These are phyloP conservation scores for Schizosaccharomyces japonicus DNA, from an alignment of 805 yeast genomes.

Conservation along the genomic window DNA sequence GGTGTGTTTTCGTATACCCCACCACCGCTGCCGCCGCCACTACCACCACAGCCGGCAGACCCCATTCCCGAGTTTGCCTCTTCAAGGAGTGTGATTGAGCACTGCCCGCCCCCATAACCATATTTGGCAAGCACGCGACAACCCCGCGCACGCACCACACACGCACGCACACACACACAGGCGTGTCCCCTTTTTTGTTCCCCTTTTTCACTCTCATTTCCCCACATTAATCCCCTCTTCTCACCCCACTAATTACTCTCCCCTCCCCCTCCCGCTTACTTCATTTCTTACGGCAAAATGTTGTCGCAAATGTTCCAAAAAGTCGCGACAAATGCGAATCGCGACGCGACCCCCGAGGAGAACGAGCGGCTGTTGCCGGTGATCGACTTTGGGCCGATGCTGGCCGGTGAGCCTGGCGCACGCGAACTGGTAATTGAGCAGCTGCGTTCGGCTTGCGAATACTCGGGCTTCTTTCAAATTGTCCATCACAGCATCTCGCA, in stretches of 20 bases:
- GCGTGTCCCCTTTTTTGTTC: not conserved
- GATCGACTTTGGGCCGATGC: not conserved
- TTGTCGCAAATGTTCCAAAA: not conserved
- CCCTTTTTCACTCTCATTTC: not conserved
- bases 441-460: not conserved
- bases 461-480: constrained; percentile 3
- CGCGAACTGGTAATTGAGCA: not conserved
- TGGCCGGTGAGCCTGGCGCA: not conserved
- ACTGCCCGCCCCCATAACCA: too few relatives aligned
- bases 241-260: not conserved
- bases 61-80: too few relatives aligned
- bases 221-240: not conserved
- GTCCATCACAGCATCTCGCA: not conserved
- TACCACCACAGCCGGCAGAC: too few relatives aligned
- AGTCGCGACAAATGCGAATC: not conserved
- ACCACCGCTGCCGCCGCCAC: too few relatives aligned
- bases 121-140: too few relatives aligned
- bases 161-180: not conserved
- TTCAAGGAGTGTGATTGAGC: too few relatives aligned
- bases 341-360: not conserved
- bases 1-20: too few relatives aligned
- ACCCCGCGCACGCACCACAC: too few relatives aligned
- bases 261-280: not conserved
- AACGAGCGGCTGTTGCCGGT: not conserved
- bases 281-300: not conserved